These are phyloP conservation scores for Lachancea nothofagi DNA, from an alignment of 805 yeast genomes.

Conservation along the genomic window DNA sequence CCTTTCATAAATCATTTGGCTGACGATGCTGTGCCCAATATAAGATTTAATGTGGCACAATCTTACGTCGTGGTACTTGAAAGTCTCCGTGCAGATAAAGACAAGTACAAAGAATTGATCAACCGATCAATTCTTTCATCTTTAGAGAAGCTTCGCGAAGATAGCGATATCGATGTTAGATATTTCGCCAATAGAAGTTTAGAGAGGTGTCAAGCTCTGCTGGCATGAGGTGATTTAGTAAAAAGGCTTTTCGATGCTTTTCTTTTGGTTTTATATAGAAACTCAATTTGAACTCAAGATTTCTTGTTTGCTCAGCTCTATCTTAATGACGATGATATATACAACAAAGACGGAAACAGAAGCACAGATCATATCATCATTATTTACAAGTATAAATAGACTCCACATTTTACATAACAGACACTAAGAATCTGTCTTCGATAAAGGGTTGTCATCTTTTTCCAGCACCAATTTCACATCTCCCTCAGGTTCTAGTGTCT, in stretches of 20 bases:
- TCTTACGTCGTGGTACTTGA: constrained; percentile 60
- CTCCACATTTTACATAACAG: too few species aligned
- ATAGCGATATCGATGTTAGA: constrained; percentile 84
- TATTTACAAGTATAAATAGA: too few species aligned
- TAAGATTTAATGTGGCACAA: constrained; percentile 91
- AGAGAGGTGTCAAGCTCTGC: constrained; percentile 29
- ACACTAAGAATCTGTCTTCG: too few species aligned
- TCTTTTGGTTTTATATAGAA: constrained; percentile 1
- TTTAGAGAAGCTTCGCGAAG: constrained; percentile 59
- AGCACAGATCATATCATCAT: too few species aligned
- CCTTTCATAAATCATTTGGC: constrained; percentile 74
- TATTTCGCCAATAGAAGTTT: constrained; percentile 71
- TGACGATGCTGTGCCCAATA: constrained; percentile 86
- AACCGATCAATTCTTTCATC: constrained; percentile 53
- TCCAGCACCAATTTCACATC: constrained; percentile 3
- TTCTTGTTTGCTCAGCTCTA: too few species aligned
- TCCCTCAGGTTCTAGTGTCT: constrained; percentile 1
- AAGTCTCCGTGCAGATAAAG: constrained; percentile 37
- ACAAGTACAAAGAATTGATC: constrained; percentile 35
- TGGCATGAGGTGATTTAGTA: constrained; percentile 6
- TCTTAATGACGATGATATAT: too few species aligned
- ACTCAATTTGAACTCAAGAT: neutral
- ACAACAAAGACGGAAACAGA: too few species aligned
- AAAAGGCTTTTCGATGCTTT: neutral
- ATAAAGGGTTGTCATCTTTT: neutral